Percentiles rank a stretch among this genome's conserved stretches.
Conservation (phyloP, 192 early-diverging fungal species). For the Kickxella alabastrina region DNA sequence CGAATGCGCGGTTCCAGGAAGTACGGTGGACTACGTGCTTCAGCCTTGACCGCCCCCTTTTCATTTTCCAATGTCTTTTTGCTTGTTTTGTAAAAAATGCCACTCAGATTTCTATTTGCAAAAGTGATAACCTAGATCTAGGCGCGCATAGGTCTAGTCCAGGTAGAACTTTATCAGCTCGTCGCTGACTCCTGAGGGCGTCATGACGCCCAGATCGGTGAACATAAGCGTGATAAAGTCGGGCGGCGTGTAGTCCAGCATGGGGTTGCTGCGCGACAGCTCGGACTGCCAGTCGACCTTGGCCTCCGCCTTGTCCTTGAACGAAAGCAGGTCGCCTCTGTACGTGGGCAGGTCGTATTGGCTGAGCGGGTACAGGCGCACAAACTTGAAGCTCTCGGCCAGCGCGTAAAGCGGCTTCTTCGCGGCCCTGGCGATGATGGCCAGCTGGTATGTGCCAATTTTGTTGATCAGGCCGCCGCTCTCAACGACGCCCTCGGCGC, state of each 20-base stretch:
- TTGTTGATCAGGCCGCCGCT: conserved; percentile 97
- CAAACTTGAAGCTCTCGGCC: conserved; percentile 97
- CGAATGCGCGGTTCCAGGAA: conserved; percentile 40
- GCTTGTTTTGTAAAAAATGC: too few species aligned
- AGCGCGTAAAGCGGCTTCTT: conserved; percentile 93
- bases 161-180: conserved; percentile 82
- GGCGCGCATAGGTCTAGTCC: too few species aligned
- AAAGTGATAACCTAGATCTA: too few species aligned
- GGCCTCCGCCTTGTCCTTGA: conserved; percentile 47
- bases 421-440: conserved; percentile 90
- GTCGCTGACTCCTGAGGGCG: conserved; percentile 82
- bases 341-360: conserved; percentile 89
- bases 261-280: conserved; percentile 58
- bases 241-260: conserved; percentile 92
- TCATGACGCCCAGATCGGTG: conserved; percentile 88
- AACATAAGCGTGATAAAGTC: conserved; percentile 84
- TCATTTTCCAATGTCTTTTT: too few species aligned
- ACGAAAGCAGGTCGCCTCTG: conserved; percentile 63
- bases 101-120: too few species aligned
- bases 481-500: conserved; percentile 96
- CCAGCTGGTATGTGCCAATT: conserved; percentile 94
- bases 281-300: conserved; percentile 42
- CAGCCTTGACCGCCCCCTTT: too few species aligned
- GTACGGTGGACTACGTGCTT: conserved; percentile 4
- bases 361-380: conserved; percentile 88